These are phyloP conservation scores for Trichoderma atroviride DNA, from an alignment of 2,329 filamentous ascomycete species.

Conservation along the genomic window DNA sequence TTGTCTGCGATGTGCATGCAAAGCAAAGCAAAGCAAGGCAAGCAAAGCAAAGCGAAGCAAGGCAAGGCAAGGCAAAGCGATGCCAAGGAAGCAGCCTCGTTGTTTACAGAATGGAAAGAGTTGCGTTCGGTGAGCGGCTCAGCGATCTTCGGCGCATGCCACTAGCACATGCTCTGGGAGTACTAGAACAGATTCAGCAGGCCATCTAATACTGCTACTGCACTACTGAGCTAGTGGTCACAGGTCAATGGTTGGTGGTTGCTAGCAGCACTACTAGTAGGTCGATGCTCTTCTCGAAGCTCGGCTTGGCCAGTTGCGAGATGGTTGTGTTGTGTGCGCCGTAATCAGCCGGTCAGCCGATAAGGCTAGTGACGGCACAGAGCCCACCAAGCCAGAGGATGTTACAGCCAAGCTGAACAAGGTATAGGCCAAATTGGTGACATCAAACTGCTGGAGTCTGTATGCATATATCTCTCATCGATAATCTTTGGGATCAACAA, in stretches of 20 bases:
- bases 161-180: not conserved
- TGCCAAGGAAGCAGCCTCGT: not conserved
- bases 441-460: not conserved
- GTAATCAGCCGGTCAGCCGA: conserved; percentile 13
- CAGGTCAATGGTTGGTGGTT: not conserved
- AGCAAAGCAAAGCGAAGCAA: not conserved
- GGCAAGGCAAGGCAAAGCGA: not conserved
- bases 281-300: not conserved
- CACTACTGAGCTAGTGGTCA: not conserved
- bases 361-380: conserved; percentile 15
- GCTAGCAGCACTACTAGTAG: not conserved
- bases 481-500: not conserved
- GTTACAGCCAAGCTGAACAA: not conserved
- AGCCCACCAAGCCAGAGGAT: not conserved
- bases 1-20: not conserved
- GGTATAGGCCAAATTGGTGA: not conserved
- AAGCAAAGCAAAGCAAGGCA: not conserved
- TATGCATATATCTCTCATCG: not conserved
- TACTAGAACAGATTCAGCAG: not conserved
- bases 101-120: not conserved
- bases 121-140: not conserved
- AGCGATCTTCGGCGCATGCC: conserved; percentile 1
- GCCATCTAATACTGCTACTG: not conserved
- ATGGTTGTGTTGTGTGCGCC: not conserved
- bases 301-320: conserved; percentile 3